Evolutionary conservation across 345 rosid species (phyloP).

Genomic region (Eucalyptus brandiana): DNA sequence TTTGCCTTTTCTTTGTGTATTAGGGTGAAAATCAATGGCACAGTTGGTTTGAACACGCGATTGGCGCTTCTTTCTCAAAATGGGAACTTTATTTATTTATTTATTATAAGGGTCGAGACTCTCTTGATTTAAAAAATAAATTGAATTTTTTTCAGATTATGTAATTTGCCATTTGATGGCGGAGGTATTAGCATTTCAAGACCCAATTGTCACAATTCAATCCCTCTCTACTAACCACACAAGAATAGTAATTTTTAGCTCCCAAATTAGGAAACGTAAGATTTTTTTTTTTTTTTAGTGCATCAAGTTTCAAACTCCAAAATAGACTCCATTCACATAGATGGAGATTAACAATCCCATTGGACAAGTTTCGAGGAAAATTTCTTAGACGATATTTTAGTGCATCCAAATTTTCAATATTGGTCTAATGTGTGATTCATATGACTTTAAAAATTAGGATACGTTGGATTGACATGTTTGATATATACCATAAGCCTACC

Average conservation of each 20-base stretch:
- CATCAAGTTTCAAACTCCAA: not conserved
- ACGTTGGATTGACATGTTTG: not conserved
- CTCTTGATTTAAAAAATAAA: not conserved
- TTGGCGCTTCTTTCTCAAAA: not conserved
- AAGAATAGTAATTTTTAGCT: not conserved
- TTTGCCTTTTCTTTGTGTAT: not conserved
- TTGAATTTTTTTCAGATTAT: not conserved
- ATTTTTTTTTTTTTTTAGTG: not conserved
- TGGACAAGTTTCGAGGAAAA: not conserved
- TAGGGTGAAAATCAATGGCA: not conserved
- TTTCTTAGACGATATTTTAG: not conserved
- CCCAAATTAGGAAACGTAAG: not conserved
- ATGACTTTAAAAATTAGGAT: not conserved
- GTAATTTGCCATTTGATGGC: not conserved
- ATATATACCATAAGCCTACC: not conserved
- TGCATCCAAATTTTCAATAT: not conserved
- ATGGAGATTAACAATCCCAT: not conserved
- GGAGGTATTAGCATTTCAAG: not conserved
- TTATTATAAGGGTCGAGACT: not conserved
- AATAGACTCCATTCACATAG: not conserved
- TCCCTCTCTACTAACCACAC: not conserved
- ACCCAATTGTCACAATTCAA: not conserved
- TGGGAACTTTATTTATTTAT: not conserved
- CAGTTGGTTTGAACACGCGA: not conserved
- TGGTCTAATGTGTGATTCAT: not conserved